phyloP scores from a whole-genome alignment of 257 asterid genomes.

The Solanum appendiculatum region DNA sequence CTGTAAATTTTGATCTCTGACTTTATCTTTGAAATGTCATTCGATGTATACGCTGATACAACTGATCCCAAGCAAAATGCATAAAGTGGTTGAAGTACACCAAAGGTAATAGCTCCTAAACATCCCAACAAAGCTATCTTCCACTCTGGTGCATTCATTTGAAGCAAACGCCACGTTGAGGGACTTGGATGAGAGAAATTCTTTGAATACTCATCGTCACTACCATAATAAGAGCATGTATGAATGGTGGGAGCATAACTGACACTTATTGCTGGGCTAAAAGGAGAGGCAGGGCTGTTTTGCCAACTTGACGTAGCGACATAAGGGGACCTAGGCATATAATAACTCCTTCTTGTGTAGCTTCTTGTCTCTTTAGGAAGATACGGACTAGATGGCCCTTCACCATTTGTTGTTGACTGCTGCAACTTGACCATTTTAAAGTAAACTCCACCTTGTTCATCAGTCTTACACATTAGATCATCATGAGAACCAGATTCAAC shows the following conservation, averaged over 20 bases:
- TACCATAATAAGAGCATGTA: conserved; percentile 29
- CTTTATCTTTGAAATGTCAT: conserved; percentile 22
- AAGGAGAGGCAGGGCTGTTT: conserved; percentile 39
- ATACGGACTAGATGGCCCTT: neutral
- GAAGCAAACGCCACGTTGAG: conserved; percentile 36
- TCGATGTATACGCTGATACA: conserved; percentile 38
- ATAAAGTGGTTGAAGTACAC: conserved; percentile 51
- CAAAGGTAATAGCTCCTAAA: conserved; percentile 43
- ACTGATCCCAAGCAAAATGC: conserved; percentile 58
- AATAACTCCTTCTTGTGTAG: neutral
- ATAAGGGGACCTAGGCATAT: conserved; percentile 20
- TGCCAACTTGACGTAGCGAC: conserved; percentile 30
- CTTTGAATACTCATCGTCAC: conserved; percentile 20
- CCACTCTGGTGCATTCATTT: conserved; percentile 70
- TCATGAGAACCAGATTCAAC: conserved; percentile 62
- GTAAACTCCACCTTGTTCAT: conserved; percentile 36
- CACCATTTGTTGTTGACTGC: conserved; percentile 17
- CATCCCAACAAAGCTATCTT: conserved; percentile 57
- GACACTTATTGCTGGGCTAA: conserved; percentile 29
- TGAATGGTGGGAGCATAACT: conserved; percentile 25
- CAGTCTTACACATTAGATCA: conserved; percentile 28
- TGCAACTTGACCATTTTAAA: conserved; percentile 44
- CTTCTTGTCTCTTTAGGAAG: neutral
- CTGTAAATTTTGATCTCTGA: conserved; percentile 30
- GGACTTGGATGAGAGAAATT: neutral